Base-by-base conservation (phyloP, 1,284 basidiomycete genomes). In the Fomitopsis palustris region DNA sequence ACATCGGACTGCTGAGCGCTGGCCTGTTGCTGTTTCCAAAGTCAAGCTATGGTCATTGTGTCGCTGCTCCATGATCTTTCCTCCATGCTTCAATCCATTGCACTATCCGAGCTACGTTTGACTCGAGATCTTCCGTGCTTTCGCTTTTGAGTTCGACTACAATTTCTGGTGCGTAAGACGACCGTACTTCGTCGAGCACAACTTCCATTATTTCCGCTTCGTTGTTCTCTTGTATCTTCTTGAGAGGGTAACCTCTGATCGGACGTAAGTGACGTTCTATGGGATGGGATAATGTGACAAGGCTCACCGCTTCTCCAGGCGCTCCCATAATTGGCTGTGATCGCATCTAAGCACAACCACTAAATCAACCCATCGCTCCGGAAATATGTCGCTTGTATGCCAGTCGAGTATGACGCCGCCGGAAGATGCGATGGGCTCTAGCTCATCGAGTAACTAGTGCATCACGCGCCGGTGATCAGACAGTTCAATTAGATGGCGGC, bases 181-280 rank as follows among this genome's bases (percentile, higher is more conserved):
- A 85, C 38, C 87, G 81, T 2, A 96, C 96, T 73, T 99, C 96
- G 47, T 93, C 90, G 9, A 92, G 77, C 25, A 97, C 89, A 37
- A 95, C 88, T 69, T 93, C 84, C 96, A 99, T 98, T 71, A 99
- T 99, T 76, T 99, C 96, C 9, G 96, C 95, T 67, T 96, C 90
- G 75, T 99, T 96, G 74, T 99, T 99, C 75, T 99, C 97, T 72
- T 96, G 91, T 10, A 99, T 94, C 77, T 99, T 99, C 71, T 93
- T 92, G 51, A 95, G 74, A 0, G 91, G 78, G 71, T 99, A 99
- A 12, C 86, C 85, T 64, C 96, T 98, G 45, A 58, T 19, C 31
- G 43, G 52, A 7, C 7, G 19, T 23, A 9, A 41, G 6, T 9
- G 16, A 33, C 21, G 29, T 56, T 27, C 8, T 3, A 25, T 29